Conservation (phyloP, 305 asterid genomes). For the Lippia alba region DNA sequence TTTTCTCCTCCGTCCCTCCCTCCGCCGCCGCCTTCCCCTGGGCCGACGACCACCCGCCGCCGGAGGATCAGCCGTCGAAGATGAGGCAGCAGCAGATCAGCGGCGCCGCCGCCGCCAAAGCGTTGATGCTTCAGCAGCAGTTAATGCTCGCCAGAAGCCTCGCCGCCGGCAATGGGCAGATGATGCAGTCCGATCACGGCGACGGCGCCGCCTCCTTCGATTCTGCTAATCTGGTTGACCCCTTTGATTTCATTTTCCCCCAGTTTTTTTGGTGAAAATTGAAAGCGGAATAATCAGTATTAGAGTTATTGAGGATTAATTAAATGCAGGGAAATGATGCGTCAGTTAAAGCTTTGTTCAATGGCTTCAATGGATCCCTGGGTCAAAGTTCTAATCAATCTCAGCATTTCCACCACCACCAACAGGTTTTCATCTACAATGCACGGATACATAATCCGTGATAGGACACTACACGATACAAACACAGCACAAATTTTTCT, state of each 20-base stretch:
- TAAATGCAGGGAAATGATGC: constrained; percentile 64
- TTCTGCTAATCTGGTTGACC: constrained; percentile 52
- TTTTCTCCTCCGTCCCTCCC: constrained; percentile 55
- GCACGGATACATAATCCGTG: too few species aligned
- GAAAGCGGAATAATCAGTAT: background rate
- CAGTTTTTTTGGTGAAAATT: background rate
- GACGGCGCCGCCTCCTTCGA: constrained; percentile 49
- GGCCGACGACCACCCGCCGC: constrained; percentile 52
- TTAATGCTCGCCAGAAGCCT: constrained; percentile 58
- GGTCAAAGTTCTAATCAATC: constrained; percentile 68
- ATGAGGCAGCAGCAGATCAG: constrained; percentile 75
- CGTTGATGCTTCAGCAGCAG: constrained; percentile 71
- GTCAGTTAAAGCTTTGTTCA: constrained; percentile 69
- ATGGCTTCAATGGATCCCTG: constrained; percentile 77
- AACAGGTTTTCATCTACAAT: constrained; percentile 54
- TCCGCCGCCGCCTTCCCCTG: constrained; percentile 56
- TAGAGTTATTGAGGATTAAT: background rate
- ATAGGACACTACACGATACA: too few species aligned
- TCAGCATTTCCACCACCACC: constrained; percentile 59
- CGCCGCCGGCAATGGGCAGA: constrained; percentile 28
- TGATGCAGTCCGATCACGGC: constrained; percentile 51
- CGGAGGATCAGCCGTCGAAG: constrained; percentile 57
- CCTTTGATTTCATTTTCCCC: background rate
- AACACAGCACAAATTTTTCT: too few species aligned
- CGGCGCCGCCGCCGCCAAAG: constrained; percentile 56